Evolutionary conservation across 768 basidiomycete species (phyloP).

Genomic region (Agaricus subrufescens): DNA sequence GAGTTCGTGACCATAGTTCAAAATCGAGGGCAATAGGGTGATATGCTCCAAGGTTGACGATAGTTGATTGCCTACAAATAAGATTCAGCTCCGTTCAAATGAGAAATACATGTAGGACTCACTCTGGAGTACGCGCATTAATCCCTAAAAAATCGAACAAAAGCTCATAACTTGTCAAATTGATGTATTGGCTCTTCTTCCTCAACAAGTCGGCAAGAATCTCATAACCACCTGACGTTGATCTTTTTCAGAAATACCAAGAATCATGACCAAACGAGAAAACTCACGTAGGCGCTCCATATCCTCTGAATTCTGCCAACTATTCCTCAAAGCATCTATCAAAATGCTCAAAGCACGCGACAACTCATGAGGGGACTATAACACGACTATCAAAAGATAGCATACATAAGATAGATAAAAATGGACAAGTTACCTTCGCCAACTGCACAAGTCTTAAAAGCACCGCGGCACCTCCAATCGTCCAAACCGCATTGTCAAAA

Average conservation of each 20-base stretch:
- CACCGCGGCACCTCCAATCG: constrained; percentile 77
- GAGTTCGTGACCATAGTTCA: constrained; percentile 78
- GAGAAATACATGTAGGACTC: constrained; percentile 23
- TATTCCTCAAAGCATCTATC: constrained; percentile 72
- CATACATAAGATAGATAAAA: not conserved
- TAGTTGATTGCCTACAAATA: constrained; percentile 61
- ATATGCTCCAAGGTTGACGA: constrained; percentile 81
- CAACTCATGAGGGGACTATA: constrained; percentile 70
- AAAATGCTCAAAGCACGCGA: constrained; percentile 69
- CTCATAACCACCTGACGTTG: constrained; percentile 73
- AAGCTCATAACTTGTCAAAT: constrained; percentile 75
- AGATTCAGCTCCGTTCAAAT: not conserved
- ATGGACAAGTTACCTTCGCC: constrained; percentile 48
- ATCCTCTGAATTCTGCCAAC: constrained; percentile 93
- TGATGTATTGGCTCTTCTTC: constrained; percentile 68
- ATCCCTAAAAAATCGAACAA: constrained; percentile 85
- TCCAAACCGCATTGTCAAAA: constrained; percentile 75
- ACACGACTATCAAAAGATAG: not conserved
- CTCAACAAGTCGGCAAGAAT: constrained; percentile 72
- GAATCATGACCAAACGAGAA: not conserved
- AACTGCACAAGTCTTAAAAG: constrained; percentile 71
- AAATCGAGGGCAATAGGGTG: constrained; percentile 83
- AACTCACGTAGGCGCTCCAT: constrained; percentile 82
- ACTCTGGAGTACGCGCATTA: constrained; percentile 81
- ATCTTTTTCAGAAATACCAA: not conserved